Base-by-base conservation (phyloP, 202 grass and related monocot species). In the Eragrostis tef region DNA sequence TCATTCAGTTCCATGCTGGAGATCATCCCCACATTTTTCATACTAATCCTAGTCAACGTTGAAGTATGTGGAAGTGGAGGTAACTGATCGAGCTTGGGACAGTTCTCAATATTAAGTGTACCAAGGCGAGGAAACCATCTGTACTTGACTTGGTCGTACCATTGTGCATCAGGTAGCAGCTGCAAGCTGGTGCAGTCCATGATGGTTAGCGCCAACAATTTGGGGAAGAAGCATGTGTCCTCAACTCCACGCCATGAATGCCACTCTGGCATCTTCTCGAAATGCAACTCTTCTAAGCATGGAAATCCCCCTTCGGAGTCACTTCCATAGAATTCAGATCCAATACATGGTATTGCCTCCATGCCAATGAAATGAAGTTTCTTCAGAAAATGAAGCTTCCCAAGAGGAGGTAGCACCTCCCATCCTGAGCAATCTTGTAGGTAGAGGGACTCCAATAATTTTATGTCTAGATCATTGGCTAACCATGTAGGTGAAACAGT, bases 401-500 rank as follows among this genome's bases (percentile, higher is more conserved):
- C 61, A 17, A 36, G 61, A 64, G 61, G 61, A 64, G 61, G 27
- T 39, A 64, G 15, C 61, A 64, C 26, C 27, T 64, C 27, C 61
- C 61, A 64, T 36, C 6, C 14, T 36, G 61, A 36, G 27, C 26
- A 64, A 64, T 64, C 26, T 36, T 64, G 24, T 27, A 64, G 27
- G 27, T 36, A 64, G 31, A 64, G 61, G 6, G 61, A 36, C 61
- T 64, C 61, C 61, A 64, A 39, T 27, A 36, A 64, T 64, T 64
- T 64, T 27, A 64, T 64, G 27, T 64, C 36, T 36, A 64, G 61
- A 64, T 64, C 27, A 2, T 64, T 34, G 7, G 61, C 15, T 64
- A 64, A 64, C 61, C 61, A 64, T 64, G 61, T 64, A 36, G 61
- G 61, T 7, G 61, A 36, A 64, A 64, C 17, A 36, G 31, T 64